Conservation (phyloP, 768 basidiomycete species). For the Psilocybe cubensis region DNA sequence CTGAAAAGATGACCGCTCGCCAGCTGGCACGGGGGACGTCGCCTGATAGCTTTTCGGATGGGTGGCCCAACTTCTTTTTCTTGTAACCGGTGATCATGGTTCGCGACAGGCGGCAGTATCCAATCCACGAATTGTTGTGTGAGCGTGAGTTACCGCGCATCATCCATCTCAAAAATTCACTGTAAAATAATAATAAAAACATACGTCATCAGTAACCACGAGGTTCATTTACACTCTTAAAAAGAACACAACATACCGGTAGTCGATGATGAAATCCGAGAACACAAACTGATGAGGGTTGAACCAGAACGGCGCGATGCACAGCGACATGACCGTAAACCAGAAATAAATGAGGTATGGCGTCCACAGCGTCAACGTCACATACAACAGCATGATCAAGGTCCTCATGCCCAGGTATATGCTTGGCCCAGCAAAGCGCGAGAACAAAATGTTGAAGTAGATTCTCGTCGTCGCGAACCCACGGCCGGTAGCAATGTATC, state of each 20-base stretch:
- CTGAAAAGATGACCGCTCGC: slow-evolving; percentile 87
- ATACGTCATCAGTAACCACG: background rate
- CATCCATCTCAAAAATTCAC: slow-evolving; percentile 99
- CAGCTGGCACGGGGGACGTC: slow-evolving; percentile 94
- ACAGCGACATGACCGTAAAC: slow-evolving; percentile 91
- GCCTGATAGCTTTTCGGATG: slow-evolving; percentile 95
- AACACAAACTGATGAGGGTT: slow-evolving; percentile 99
- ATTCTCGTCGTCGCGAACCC: slow-evolving; percentile 97
- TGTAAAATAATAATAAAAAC: slow-evolving; percentile 31
- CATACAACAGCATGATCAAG: slow-evolving; percentile 89
- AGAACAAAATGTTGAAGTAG: slow-evolving; percentile 93
- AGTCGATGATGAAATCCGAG: slow-evolving; percentile 96
- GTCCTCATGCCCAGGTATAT: slow-evolving; percentile 98
- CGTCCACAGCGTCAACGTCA: slow-evolving; percentile 91
- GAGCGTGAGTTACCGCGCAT: slow-evolving; percentile 96
- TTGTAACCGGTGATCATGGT: slow-evolving; percentile 99
- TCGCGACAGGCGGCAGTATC: slow-evolving; percentile 96
- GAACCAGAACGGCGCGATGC: slow-evolving; percentile 96
- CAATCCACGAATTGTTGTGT: slow-evolving; percentile 98
- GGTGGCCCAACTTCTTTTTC: slow-evolving; percentile 95
- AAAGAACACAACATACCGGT: slow-evolving; percentile 55
- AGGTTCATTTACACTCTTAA: slow-evolving; percentile 3
- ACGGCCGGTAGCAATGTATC: slow-evolving; percentile 98
- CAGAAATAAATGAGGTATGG: slow-evolving; percentile 97
- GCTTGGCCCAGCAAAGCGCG: slow-evolving; percentile 97